These are phyloP conservation scores for Aegilops sharonensis DNA, from an alignment of 176 grass and related monocot genomes.

Conservation along the genomic window DNA sequence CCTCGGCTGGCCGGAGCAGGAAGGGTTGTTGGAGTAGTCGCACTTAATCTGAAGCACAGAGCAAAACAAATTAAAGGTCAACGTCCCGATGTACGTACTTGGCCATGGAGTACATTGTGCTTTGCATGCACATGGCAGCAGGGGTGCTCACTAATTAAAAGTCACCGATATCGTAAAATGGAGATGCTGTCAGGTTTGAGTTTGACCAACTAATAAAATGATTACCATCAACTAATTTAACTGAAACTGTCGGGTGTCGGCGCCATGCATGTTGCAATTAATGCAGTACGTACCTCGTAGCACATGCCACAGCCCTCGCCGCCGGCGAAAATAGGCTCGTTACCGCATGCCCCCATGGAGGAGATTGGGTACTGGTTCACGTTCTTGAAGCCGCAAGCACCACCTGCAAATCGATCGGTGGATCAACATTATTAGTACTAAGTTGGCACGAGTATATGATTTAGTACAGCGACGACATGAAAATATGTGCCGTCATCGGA, in stretches of 20 bases:
- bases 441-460: neutral
- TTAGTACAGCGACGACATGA: neutral
- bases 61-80: neutral
- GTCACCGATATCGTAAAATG: neutral
- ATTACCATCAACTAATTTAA: neutral
- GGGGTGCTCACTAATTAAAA: neutral
- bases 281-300: slow-evolving; percentile 33
- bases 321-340: slow-evolving; percentile 31
- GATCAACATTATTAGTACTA: neutral
- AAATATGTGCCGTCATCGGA: neutral
- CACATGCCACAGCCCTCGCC: slow-evolving; percentile 52
- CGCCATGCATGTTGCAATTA: neutral
- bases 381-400: slow-evolving; percentile 53
- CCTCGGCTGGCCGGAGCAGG: slow-evolving; percentile 63
- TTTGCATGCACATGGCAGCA: neutral
- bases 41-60: neutral
- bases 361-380: slow-evolving; percentile 43
- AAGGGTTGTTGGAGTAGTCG: neutral
- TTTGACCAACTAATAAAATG: slow-evolving; percentile 7
- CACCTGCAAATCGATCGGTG: slow-evolving; percentile 32
- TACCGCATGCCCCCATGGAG: slow-evolving; percentile 52
- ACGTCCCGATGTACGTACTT: neutral
- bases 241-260: neutral
- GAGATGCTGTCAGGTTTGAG: neutral
- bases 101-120: too few species aligned